Evolutionary conservation across 495 filamentous ascomycete species (phyloP).

Genomic region (Penicillium chermesinum): DNA sequence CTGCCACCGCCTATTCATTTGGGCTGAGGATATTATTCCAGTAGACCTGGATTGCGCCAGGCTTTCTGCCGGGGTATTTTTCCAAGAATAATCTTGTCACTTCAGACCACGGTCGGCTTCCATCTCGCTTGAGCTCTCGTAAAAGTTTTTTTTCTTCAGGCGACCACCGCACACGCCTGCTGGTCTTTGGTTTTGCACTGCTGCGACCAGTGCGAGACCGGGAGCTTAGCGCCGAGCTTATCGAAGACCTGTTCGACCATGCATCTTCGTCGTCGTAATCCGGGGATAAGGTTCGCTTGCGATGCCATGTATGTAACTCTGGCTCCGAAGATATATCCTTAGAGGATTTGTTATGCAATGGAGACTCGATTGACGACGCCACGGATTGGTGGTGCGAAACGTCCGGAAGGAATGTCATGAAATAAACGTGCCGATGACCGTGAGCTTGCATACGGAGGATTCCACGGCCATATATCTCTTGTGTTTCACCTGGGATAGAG

Average conservation of each 20-base stretch:
- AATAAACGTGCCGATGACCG: slow-evolving; percentile 8
- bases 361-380: not conserved
- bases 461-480: slow-evolving; percentile 16
- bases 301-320: not conserved
- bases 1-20: not conserved
- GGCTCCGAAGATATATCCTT: not conserved
- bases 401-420: slow-evolving; percentile 12
- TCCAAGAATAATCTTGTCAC: not conserved
- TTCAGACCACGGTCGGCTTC: not conserved
- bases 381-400: not conserved
- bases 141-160: not conserved
- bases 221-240: not conserved
- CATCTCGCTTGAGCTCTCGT: not conserved
- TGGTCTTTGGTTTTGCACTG: not conserved
- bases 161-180: not conserved
- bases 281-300: not conserved
- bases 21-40: not conserved
- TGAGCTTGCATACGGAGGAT: slow-evolving; percentile 11
- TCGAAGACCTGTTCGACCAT: not conserved
- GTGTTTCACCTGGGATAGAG: slow-evolving; percentile 1
- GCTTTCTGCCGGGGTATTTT: not conserved
- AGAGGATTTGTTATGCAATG: not conserved
- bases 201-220: not conserved
- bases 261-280: not conserved
- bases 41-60: not conserved